These are phyloP conservation scores for Eucalyptus regnans DNA, from an alignment of 345 rosid species.

Conservation along the genomic window DNA sequence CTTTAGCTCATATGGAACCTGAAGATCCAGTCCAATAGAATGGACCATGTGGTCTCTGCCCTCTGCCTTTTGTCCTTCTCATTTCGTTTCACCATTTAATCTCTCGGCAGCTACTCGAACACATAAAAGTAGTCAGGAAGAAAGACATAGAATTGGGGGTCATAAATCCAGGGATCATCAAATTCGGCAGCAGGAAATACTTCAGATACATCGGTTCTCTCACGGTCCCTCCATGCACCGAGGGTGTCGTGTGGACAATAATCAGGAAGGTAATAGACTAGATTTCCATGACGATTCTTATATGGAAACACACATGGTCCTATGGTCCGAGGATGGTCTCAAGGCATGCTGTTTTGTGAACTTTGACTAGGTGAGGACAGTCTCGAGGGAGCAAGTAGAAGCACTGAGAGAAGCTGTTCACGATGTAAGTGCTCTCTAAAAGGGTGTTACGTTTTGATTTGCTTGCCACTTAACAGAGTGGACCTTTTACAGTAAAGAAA, in stretches of 20 bases:
- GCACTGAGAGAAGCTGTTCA: slow-evolving; percentile 38
- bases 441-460: background rate
- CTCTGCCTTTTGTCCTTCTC: background rate
- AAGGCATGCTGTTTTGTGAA: background rate
- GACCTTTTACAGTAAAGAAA: no score
- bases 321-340: background rate
- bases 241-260: slow-evolving; percentile 73
- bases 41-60: background rate
- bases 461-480: background rate
- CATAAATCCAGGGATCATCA: slow-evolving; percentile 36
- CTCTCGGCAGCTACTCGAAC: slow-evolving; percentile 21
- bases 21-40: background rate
- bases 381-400: slow-evolving; percentile 44
- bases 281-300: background rate
- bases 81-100: background rate
- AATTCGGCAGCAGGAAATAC: slow-evolving; percentile 39
- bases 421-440: slow-evolving; percentile 7
- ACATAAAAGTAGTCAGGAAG: slow-evolving; percentile 9
- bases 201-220: slow-evolving; percentile 64
- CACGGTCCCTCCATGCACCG: slow-evolving; percentile 61
- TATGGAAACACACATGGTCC: background rate
- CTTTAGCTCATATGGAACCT: background rate
- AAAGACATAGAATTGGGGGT: slow-evolving; percentile 14
- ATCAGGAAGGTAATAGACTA: slow-evolving; percentile 19
- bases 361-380: slow-evolving; percentile 23